Evolutionary conservation across 2,329 filamentous ascomycete genomes (phyloP), one percentile per base, ranked within the genome.

Genomic region (Hypoxylon sp.): DNA sequence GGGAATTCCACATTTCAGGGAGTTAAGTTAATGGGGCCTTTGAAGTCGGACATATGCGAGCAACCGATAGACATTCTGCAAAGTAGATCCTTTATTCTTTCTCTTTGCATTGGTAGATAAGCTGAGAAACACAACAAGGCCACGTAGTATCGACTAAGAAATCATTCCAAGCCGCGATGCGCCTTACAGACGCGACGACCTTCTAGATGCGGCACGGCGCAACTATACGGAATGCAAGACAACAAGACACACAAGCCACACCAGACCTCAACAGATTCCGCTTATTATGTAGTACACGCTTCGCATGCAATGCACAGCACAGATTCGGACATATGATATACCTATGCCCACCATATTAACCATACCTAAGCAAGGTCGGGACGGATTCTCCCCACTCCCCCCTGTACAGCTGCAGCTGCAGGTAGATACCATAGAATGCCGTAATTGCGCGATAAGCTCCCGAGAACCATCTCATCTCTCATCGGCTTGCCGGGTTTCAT

Each of bases 371-470:
- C 40, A 43, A 26, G 30, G 20, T 44, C 43, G 48, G 43, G 23
- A 46, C 53, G 43, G 52, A 44, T 41, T 35, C 52, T 51, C 52
- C 43, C 42, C 43, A 48, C 42, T 36, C 16, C 15, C 23, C 46
- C 20, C 17, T 27, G 26, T 34, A 49, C 42, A 41, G 17, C 8
- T 36, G 43, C 30, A 9, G 21, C 21, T 25, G 21, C 27, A 27
- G 20, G 30, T 45, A 42, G 27, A 51, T 43, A 55, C 26, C 27
- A 32, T 56, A 27, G 13, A n/a, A 21, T 34, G 27, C 15, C 32
- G n/a, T 40, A 23, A 43, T 51, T 44, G 43, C 34, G 52, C 47
- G 48, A 55, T 51, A 51, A 55, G 11, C 17, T 17, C 29, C 23
- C 31, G 27, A 31, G 34, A 34, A 37, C 15, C 31, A 47, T 13